phyloP scores from a whole-genome alignment of 371 early-diverging fungal genomes.

The Smittium culicis region DNA sequence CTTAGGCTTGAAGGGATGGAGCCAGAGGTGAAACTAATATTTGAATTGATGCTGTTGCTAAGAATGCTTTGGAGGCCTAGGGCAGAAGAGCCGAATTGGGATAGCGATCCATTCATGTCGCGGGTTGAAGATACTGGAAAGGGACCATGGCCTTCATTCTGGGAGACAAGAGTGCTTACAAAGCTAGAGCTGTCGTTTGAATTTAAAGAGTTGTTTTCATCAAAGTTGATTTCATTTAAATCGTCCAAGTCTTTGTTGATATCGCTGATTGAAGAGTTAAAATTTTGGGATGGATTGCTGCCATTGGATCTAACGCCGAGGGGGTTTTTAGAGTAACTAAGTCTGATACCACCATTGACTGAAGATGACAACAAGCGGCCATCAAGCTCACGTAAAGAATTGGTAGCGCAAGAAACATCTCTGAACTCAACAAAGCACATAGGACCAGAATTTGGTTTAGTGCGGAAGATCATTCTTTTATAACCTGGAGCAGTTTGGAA shows the following conservation, averaged over 20 bases:
- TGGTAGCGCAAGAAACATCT: slow-evolving; percentile 67
- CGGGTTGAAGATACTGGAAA: not conserved
- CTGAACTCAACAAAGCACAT: slow-evolving; percentile 94
- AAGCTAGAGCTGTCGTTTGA: not conserved
- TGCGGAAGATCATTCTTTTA: slow-evolving; percentile 68
- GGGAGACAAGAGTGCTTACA: slow-evolving; percentile 1
- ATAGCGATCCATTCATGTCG: not conserved
- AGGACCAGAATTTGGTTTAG: slow-evolving; percentile 62
- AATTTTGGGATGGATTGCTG: not conserved
- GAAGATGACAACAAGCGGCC: slow-evolving; percentile 67
- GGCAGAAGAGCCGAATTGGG: not conserved
- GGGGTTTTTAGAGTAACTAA: slow-evolving; percentile 89
- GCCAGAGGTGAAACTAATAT: not conserved
- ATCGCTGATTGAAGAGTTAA: not conserved
- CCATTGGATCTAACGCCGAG: slow-evolving; percentile 48
- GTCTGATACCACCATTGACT: slow-evolving; percentile 82
- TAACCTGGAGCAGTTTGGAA: slow-evolving; percentile 67
- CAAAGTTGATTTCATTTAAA: not conserved
- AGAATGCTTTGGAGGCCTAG: not conserved
- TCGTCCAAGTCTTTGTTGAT: not conserved
- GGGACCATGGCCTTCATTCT: not conserved
- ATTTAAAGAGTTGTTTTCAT: not conserved
- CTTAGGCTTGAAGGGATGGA: not conserved
- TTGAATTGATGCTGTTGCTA: not conserved
- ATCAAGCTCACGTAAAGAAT: slow-evolving; percentile 65